Conservation (phyloP, 1,284 basidiomycete genomes). For the Tilletia caries region DNA sequence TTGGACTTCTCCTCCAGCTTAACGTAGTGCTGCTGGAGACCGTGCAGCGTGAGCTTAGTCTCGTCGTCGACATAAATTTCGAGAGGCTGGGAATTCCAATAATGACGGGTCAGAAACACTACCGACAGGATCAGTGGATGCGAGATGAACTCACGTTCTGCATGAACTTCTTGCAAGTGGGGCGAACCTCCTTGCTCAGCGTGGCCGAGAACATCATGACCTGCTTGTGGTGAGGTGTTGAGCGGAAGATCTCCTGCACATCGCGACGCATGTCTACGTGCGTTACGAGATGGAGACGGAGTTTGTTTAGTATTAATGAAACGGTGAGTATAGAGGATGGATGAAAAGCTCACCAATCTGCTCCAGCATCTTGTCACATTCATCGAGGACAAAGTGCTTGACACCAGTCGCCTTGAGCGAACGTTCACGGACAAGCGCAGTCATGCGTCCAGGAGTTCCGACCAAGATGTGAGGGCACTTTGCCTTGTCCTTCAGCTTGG, state of each 20-base stretch:
- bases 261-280: slow-evolving; percentile 99
- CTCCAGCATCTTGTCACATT: slow-evolving; percentile 99
- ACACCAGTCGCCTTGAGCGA: slow-evolving; percentile 48
- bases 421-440: slow-evolving; percentile 52
- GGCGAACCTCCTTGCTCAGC: slow-evolving; percentile 90
- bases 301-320: no score
- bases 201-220: slow-evolving; percentile 99
- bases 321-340: no score
- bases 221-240: slow-evolving; percentile 99
- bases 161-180: slow-evolving; percentile 99
- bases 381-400: slow-evolving; percentile 94
- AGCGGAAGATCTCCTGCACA: slow-evolving; percentile 99
- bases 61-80: slow-evolving; percentile 99
- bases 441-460: slow-evolving; percentile 77
- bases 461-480: slow-evolving; percentile 99
- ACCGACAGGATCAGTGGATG: no score
- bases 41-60: slow-evolving; percentile 96
- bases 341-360: slow-evolving; percentile 88
- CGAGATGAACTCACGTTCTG: slow-evolving; percentile 69
- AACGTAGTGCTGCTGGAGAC: slow-evolving; percentile 97
- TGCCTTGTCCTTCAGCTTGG: slow-evolving; percentile 88
- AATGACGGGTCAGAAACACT: background rate
- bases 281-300: slow-evolving; percentile 29
- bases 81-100: slow-evolving; percentile 67
- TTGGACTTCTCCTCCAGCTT: slow-evolving; percentile 78